These are phyloP conservation scores for Plasmodium ovale DNA, from an alignment of 169 alveolate species.

Conservation along the genomic window DNA sequence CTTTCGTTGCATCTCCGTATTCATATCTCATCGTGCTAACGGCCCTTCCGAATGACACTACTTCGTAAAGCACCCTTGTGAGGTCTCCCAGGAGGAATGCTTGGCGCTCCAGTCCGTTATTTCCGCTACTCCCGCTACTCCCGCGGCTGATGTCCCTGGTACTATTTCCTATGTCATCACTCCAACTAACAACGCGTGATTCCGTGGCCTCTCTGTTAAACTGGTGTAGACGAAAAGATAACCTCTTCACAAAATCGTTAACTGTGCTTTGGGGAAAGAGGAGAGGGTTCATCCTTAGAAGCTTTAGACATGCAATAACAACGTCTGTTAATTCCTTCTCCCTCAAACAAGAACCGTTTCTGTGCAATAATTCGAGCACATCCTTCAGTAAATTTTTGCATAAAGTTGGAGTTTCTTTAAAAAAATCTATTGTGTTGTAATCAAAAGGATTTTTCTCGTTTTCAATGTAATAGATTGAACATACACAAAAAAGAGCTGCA, in stretches of 20 bases:
- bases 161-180: not conserved
- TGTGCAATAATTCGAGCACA: not conserved
- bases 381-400: not conserved
- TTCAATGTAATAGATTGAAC: not conserved
- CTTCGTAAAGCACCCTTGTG: conserved; percentile 16
- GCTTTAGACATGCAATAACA: not conserved
- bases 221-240: conserved; percentile 3
- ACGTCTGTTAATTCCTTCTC: conserved; percentile 8
- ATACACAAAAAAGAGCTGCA: not conserved
- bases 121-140: not conserved
- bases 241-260: not conserved
- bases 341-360: not conserved
- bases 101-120: not conserved
- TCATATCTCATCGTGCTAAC: too few relatives aligned
- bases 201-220: not conserved
- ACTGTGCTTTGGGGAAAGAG: not conserved
- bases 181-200: not conserved
- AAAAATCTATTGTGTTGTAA: not conserved
- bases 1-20: not conserved
- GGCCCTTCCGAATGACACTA: not conserved
- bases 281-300: conserved; percentile 1
- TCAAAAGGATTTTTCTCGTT: not conserved
- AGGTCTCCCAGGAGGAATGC: not conserved
- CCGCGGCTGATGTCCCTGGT: too few relatives aligned
- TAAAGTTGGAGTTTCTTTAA: not conserved